Evolutionary conservation across 2,329 filamentous ascomycete species (phyloP), one percentile per base, ranked within the genome.

Genomic region (Claviceps sp.): DNA sequence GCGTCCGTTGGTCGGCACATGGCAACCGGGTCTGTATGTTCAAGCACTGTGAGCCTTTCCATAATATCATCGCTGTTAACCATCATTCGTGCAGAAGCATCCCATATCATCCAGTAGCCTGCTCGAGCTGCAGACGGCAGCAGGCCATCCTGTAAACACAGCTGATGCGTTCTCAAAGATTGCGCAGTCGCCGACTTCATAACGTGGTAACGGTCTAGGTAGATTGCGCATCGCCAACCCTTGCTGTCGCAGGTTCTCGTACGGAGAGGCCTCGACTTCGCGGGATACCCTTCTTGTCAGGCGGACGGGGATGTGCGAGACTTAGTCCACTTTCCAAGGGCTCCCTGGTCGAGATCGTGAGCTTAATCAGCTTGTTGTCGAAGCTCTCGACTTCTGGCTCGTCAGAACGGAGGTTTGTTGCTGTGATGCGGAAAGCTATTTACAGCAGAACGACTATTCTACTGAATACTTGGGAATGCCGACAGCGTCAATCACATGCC

Each of bases 71-170:
- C 69, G 4, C 66, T 63, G 48, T 70, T 70, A 9, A 8, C 66
- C 68, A 13, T 66, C 60, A 13, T 66, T 65, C 2, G 61, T 57
- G n/a, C 65, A 65, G 30, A 75, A 57, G 18, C 57, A 58, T 30
- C 74, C 71, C 13, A 76, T 57, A 54, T 75, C 72, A 44, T 68
- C 64, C 18, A 75, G 63, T 9, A 76, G 63, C 36, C 58, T 62
- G 51, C 64, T 63, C 41, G 76, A 58, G 54, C 71, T 73, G 61
- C 72, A 75, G 6, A 71, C 64, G 20, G 72, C 73, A 26, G 68
- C 72, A 11, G 72, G 73, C 67, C 72, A 75, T 34, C 74, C 65
- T 42, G 75, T 63, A 11, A 76, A 52, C 70, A 74, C 4, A 76
- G 58, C 52, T 72, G 64, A 53, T 67, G 65, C 9, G 59, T 61